Evolutionary conservation across 495 filamentous ascomycete species (phyloP).

Genomic region (Xylaria palmicola): DNA sequence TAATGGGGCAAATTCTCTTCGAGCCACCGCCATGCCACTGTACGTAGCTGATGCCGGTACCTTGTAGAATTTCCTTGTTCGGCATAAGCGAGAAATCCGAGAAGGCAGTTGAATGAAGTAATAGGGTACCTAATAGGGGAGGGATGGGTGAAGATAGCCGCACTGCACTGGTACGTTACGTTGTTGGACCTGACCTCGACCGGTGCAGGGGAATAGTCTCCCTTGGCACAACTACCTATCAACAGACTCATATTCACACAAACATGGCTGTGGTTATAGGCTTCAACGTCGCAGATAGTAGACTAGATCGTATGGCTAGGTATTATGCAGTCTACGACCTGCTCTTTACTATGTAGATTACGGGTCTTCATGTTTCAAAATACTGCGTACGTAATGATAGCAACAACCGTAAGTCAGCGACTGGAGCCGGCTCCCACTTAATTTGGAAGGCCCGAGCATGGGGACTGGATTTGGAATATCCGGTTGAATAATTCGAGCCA

Average conservation of each 20-base stretch:
- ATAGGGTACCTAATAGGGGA: not conserved
- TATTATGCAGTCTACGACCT: too few species aligned
- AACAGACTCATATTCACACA: too few species aligned
- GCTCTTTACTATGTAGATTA: too few species aligned
- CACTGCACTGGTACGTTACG: too few species aligned
- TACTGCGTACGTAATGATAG: not conserved
- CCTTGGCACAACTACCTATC: too few species aligned
- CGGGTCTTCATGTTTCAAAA: slow-evolving; percentile 1
- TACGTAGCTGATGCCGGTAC: not conserved
- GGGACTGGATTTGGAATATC: slow-evolving; percentile 16
- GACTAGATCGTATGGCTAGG: too few species aligned
- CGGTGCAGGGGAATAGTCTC: too few species aligned
- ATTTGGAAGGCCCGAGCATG: slow-evolving; percentile 15
- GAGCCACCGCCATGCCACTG: not conserved
- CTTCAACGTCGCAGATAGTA: too few species aligned
- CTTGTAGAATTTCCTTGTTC: not conserved
- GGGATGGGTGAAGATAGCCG: too few species aligned
- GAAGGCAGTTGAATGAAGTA: not conserved
- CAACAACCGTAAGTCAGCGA: not conserved
- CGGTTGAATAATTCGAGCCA: not conserved
- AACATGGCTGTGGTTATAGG: too few species aligned
- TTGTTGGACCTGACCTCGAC: too few species aligned
- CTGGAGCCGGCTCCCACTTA: slow-evolving; percentile 1
- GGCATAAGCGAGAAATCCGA: not conserved
- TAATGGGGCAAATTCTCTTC: not conserved